phyloP scores from a whole-genome alignment of 139 green algal genomes.

The Asterochloris sp. region DNA sequence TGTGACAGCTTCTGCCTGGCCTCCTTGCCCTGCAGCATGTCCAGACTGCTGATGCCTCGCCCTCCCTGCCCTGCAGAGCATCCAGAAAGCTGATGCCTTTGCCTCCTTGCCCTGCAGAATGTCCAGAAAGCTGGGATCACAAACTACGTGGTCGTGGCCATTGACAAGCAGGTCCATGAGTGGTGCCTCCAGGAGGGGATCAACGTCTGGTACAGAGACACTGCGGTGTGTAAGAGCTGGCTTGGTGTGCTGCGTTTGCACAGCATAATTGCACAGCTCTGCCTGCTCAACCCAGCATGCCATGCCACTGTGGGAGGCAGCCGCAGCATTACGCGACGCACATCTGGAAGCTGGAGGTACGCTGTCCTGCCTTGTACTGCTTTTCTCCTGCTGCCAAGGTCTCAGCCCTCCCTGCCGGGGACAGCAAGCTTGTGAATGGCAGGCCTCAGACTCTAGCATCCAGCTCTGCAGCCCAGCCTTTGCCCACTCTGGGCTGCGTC shows the following conservation, averaged over 20 bases:
- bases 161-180: conserved; percentile 71
- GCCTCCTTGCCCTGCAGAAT: conserved; percentile 19
- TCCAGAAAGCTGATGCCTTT: too few species aligned
- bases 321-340: too few species aligned
- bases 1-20: too few species aligned
- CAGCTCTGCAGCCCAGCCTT: neutral
- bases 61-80: too few species aligned
- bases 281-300: neutral
- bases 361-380: too few species aligned
- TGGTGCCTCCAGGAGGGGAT: conserved; percentile 32
- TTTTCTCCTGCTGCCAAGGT: too few species aligned
- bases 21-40: too few species aligned
- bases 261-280: neutral
- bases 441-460: too few species aligned
- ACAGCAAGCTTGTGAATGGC: too few species aligned
- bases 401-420: too few species aligned
- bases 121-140: conserved; percentile 45
- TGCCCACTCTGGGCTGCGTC: neutral
- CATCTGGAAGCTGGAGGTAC: too few species aligned
- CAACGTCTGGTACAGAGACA: conserved; percentile 40
- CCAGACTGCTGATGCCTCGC: too few species aligned
- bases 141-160: conserved; percentile 91
- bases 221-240: neutral
- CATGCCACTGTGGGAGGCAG: neutral
- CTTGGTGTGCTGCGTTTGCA: neutral